Evolutionary conservation across 1,139 yeast species (phyloP).

Genomic region (Zygoascus meyerae): DNA sequence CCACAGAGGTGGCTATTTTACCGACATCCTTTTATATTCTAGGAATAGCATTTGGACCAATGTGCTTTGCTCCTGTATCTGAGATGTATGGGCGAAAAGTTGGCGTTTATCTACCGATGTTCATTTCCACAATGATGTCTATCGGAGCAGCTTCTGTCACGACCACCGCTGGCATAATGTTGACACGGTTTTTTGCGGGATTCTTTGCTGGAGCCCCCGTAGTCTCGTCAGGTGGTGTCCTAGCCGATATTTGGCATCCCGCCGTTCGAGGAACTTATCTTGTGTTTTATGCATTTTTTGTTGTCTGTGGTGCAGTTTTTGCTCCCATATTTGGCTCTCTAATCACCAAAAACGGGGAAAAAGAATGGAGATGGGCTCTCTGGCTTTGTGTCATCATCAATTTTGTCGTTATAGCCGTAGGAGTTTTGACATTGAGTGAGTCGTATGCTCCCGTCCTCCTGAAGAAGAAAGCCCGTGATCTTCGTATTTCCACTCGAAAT

Average conservation of each 20-base stretch:
- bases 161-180: constrained; percentile 54
- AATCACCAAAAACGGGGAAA: constrained; percentile 41
- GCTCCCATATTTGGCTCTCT: constrained; percentile 69
- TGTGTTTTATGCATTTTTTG: constrained; percentile 62
- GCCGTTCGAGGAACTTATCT: constrained; percentile 66
- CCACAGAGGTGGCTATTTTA: constrained; percentile 55
- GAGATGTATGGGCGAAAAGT: constrained; percentile 71
- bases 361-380: constrained; percentile 53
- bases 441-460: constrained; percentile 66
- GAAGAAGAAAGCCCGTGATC: constrained; percentile 48
- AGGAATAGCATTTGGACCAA: constrained; percentile 74
- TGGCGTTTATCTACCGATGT: constrained; percentile 59
- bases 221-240: constrained; percentile 73
- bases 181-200: constrained; percentile 67
- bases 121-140: constrained; percentile 41
- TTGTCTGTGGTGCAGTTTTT: constrained; percentile 66
- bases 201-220: constrained; percentile 69
- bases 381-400: constrained; percentile 64
- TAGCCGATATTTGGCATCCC: constrained; percentile 61
- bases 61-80: constrained; percentile 72
- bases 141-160: constrained; percentile 30
- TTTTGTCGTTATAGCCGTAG: constrained; percentile 47
- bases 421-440: constrained; percentile 53
- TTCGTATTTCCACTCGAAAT: constrained; percentile 58
- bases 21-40: constrained; percentile 64